Evolutionary conservation across 768 basidiomycete genomes (phyloP).

Genomic region (Auricularia cornea): DNA sequence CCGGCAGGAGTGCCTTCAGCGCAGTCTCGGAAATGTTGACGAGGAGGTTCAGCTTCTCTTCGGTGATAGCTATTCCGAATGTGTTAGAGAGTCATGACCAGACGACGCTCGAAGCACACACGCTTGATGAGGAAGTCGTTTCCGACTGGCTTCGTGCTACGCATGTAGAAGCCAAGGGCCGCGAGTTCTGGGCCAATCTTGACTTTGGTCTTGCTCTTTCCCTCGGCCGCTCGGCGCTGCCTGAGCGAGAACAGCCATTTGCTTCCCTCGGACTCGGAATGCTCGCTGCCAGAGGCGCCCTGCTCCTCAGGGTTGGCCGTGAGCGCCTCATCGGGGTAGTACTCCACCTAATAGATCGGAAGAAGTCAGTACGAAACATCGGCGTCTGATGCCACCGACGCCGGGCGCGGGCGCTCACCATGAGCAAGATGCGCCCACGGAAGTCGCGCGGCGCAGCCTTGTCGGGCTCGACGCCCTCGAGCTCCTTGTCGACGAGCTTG

Average conservation of each 20-base stretch:
- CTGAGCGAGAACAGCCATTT: slow-evolving; percentile 13
- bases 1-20: slow-evolving; percentile 33
- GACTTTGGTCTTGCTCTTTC: slow-evolving; percentile 5
- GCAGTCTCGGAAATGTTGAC: slow-evolving; percentile 55
- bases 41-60: slow-evolving; percentile 38
- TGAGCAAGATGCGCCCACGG: slow-evolving; percentile 46
- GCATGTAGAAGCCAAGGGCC: slow-evolving; percentile 48
- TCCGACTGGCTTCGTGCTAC: slow-evolving; percentile 47
- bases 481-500: slow-evolving; percentile 35
- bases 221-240: slow-evolving; percentile 14
- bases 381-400: background rate
- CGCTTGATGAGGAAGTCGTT: slow-evolving; percentile 42
- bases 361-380: background rate
- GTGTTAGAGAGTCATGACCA: background rate
- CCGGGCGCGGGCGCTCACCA: slow-evolving; percentile 31
- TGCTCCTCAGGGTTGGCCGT: background rate
- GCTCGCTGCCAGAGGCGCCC: slow-evolving; percentile 1
- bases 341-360: slow-evolving; percentile 9
- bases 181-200: slow-evolving; percentile 27
- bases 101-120: slow-evolving; percentile 11
- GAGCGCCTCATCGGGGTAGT: slow-evolving; percentile 8
- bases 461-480: slow-evolving; percentile 31
- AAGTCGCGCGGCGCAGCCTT: slow-evolving; percentile 38
- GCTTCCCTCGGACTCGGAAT: slow-evolving; percentile 3
- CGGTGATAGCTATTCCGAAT: slow-evolving; percentile 24